phyloP scores from a whole-genome alignment of 2,329 filamentous ascomycete genomes.

The Aspergillus pseudoviridinutans region DNA sequence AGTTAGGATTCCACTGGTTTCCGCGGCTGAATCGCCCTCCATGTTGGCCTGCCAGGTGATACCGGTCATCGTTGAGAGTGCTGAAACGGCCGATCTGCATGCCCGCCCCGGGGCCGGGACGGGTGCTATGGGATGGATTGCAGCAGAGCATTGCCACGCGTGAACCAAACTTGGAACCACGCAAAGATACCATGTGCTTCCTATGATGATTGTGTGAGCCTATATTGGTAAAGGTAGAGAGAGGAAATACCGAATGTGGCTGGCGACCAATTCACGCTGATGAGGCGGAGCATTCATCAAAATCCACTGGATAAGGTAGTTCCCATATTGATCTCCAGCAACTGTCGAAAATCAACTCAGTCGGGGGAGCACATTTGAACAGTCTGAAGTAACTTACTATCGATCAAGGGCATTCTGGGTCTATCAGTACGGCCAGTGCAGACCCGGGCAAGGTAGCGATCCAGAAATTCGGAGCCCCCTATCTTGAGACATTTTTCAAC shows the following conservation, averaged over 20 bases:
- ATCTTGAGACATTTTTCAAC: constrained; percentile 99
- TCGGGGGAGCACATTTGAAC: background rate
- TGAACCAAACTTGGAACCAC: constrained; percentile 96
- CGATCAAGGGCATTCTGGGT: constrained; percentile 92
- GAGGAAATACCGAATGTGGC: constrained; percentile 67
- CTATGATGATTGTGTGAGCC: constrained; percentile 28
- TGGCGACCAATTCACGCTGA: constrained; percentile 88
- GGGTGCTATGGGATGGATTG: constrained; percentile 84
- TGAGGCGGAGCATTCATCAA: constrained; percentile 81
- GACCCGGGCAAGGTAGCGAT: constrained; percentile 88
- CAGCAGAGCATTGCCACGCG: constrained; percentile 98
- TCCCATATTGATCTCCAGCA: constrained; percentile 96
- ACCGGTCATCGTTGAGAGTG: constrained; percentile 46
- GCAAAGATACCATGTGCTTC: constrained; percentile 98
- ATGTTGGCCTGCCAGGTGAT: constrained; percentile 36
- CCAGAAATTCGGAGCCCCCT: constrained; percentile 81
- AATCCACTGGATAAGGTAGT: constrained; percentile 97
- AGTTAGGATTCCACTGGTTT: constrained; percentile 35
- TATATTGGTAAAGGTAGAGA: background rate
- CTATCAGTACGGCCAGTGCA: constrained; percentile 87
- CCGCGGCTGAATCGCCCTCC: constrained; percentile 33
- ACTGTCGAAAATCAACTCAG: constrained; percentile 43
- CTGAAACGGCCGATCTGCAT: constrained; percentile 59
- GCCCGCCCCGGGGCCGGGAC: constrained; percentile 78
- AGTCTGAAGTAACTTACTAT: constrained; percentile 55